A percentile compares a stretch with the other conserved stretches of the same genome.
Conservation (phyloP, 1,284 basidiomycete genomes). For the Ustilago loliicola region DNA sequence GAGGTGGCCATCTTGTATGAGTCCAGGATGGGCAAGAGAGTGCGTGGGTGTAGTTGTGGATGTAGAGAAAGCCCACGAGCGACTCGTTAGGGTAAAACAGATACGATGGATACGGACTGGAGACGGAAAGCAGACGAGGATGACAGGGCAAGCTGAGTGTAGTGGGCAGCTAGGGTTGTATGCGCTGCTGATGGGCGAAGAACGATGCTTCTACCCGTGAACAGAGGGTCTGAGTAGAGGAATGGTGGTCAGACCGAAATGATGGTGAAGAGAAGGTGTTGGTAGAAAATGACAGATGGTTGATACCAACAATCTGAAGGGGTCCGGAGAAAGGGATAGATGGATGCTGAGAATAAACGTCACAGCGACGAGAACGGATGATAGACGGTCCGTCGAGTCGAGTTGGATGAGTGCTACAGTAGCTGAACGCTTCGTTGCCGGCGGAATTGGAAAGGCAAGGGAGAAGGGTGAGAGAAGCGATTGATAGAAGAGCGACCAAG, state of each 20-base stretch:
- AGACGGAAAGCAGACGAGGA: not conserved
- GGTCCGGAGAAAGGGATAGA: not conserved
- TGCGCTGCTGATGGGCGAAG: not conserved
- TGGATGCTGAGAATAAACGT: not conserved
- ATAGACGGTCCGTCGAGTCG: not conserved
- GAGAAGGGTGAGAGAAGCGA: not conserved
- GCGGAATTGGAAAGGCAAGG: no score
- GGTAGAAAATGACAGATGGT: not conserved
- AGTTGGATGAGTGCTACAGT: no score
- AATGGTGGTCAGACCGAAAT: not conserved
- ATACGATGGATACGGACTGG: not conserved
- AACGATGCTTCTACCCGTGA: not conserved
- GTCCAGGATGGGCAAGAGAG: not conserved
- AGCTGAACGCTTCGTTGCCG: no score
- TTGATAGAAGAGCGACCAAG: not conserved
- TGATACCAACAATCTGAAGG: not conserved
- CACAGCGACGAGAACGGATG: not conserved
- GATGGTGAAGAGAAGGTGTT: not conserved
- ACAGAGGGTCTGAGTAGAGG: not conserved
- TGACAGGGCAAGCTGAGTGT: not conserved
- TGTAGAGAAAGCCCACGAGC: not conserved
- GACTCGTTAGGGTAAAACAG: not conserved
- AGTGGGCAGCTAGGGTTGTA: not conserved
- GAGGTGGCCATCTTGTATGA: constrained; percentile 21
- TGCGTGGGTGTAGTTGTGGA: not conserved